A percentile compares a stretch with the other conserved stretches of the same genome.
These are phyloP conservation scores for Silene conica DNA, from an alignment of 148 eudicot species.

Conservation along the genomic window DNA sequence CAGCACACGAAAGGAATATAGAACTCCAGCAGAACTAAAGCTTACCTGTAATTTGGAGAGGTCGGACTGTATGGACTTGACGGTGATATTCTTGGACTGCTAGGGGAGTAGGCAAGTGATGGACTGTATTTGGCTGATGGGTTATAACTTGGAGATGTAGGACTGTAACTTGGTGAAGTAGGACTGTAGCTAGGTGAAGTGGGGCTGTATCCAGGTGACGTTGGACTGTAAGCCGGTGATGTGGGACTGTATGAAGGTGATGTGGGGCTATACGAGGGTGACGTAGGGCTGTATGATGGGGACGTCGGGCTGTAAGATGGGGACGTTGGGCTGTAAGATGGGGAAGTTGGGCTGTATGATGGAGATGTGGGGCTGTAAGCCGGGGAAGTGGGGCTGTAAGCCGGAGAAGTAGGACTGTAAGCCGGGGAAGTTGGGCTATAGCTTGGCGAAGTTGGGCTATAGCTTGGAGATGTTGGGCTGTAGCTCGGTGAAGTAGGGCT, in stretches of 20 bases:
- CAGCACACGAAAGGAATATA: neutral
- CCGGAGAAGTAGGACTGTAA: slow-evolving; percentile 36
- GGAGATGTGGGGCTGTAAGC: slow-evolving; percentile 42
- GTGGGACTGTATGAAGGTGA: slow-evolving; percentile 37
- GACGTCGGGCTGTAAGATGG: slow-evolving; percentile 48
- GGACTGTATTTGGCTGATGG: slow-evolving; percentile 9
- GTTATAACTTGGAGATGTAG: slow-evolving; percentile 5
- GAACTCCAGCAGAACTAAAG: neutral
- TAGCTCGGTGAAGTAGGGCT: slow-evolving; percentile 41
- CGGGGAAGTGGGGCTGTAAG: slow-evolving; percentile 41
- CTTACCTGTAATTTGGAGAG: slow-evolving; percentile 16
- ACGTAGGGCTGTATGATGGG: slow-evolving; percentile 38
- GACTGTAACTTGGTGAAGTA: slow-evolving; percentile 25
- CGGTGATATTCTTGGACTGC: slow-evolving; percentile 11
- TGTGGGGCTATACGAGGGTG: slow-evolving; percentile 35
- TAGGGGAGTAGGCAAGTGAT: slow-evolving; percentile 8
- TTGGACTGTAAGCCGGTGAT: slow-evolving; percentile 44
- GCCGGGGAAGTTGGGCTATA: slow-evolving; percentile 36
- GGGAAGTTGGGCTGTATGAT: slow-evolving; percentile 37
- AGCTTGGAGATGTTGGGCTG: slow-evolving; percentile 36
- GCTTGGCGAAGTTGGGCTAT: slow-evolving; percentile 43
- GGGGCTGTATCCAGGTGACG: slow-evolving; percentile 38
- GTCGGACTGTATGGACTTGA: slow-evolving; percentile 11
- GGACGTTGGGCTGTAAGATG: slow-evolving; percentile 36
- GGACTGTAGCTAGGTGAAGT: slow-evolving; percentile 44